Evolutionary conservation across 371 early-diverging fungal species (phyloP), one percentile per base, ranked within the genome.

Genomic region (Parasitella parasitica): DNA sequence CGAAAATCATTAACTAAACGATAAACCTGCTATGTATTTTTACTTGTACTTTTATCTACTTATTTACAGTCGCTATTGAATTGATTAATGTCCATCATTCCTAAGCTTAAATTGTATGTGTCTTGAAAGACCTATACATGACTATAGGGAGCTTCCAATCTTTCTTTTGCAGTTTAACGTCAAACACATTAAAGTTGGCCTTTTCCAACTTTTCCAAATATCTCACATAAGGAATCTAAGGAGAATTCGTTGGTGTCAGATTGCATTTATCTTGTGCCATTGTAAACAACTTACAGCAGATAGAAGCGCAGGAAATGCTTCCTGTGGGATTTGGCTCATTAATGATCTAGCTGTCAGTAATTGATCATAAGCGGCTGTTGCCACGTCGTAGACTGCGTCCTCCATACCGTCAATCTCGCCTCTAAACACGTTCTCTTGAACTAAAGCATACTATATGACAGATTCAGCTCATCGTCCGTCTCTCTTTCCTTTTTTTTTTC

Each of bases 331-430:
- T 37, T 72, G 66, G 34, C 70, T 70, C 62, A 79, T 73, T 51
- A 88, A 80, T 12, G 91, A 83, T 28, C 90, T 78, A 6, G 94
- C 92, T 5, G 91, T 91, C 22, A 87, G 64, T 26, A 94, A 63
- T 52, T 93, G 94, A 70, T 91, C 90, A 70, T 93, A 83, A 7
- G 94, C 93, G 8, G 86, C 77, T 3, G 92, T 91, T 1, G 94
- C 94, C 3, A 94, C 82, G 53, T 92, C 92, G 56, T 90, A 87
- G 3, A 92, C 83, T 1, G 87, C 89, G 67, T 92, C 92, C 27
- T 83, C 77, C n/a, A 91, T 63, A 4, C 82, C 73, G 48, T 82
- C 80, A 6, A 77, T 75, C 1, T 89, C 77, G 20, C 90, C 91
- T 43, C 91, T 86, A 63, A 91, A 87, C 9, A 92, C 72, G 15